Base-by-base conservation (phyloP, 305 asterid genomes). In the Solanum hybrid region DNA sequence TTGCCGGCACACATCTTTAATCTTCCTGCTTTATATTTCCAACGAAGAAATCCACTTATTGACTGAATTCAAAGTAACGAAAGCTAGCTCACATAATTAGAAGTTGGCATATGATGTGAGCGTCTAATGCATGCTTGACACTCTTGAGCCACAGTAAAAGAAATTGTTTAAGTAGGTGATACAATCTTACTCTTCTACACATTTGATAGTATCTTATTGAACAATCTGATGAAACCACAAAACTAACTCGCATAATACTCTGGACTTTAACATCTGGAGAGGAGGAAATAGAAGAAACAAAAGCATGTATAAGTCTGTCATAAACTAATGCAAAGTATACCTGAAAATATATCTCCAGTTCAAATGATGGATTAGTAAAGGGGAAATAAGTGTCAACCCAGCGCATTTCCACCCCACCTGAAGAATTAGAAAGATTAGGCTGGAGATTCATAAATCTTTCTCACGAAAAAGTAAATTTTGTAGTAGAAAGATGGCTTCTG, bases 361-460 rank as follows among this genome's bases (percentile, higher is more conserved):
- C 99, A 93, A 95, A 97, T 72, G 99, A 97, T 41, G 99, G 99
- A 92, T 93, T 91, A 29, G 99, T 96, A 93, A 97, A 97, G 73
- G 99, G 99, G 88, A 97, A 97, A 88, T 96, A 97, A 76, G 98
- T 93, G 95, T 96, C 99, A 89, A 96, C 92, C 99, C 99, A 97
- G 45, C 98, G 98, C 99, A 97, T 96, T 90, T 97, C 99, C 89
- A 96, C 99, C 34, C 93, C 94, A 92, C 99, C 99, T 96, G 95
- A 89, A 89, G 88, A 73, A 38, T 76, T 91, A 68, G 89, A 72
- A 90, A 89, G 12, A 82, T 81, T 65, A 31, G 51, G 68, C 81
- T 81, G 88, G 84, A 79, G 73, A 27, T 70, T 61, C 75, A 32
- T 78, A 89, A 84, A 84, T 84, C 88, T 84, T 27, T 9, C 72